These are phyloP conservation scores for Sambucus nigra DNA, from an alignment of 129 eudicot genomes.

Conservation along the genomic window DNA sequence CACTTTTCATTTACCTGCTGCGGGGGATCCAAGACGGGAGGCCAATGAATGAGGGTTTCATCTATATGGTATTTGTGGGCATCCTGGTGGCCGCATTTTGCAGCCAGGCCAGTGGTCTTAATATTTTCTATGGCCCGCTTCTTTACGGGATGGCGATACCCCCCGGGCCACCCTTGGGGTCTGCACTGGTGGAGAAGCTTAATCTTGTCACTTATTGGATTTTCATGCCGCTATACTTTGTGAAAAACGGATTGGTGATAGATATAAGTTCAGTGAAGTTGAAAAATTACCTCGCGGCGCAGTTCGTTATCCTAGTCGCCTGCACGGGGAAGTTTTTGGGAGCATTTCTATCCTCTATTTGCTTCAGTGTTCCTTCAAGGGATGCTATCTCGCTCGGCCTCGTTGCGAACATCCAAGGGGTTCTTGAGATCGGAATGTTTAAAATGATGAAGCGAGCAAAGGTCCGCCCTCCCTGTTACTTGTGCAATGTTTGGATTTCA, in stretches of 20 bases:
- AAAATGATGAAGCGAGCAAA: not conserved
- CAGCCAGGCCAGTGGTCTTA: not conserved
- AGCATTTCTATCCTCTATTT: conserved; percentile 8
- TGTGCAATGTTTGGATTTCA: too few species aligned
- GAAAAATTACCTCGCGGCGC: not conserved
- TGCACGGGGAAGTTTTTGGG: conserved; percentile 15
- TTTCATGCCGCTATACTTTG: conserved; percentile 14
- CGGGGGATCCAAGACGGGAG: not conserved
- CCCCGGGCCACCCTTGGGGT: not conserved
- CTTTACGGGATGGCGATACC: conserved; percentile 3
- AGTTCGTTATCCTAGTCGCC: conserved; percentile 6
- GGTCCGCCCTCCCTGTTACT: not conserved
- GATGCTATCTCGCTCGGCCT: conserved; percentile 5
- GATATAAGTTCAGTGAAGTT: conserved; percentile 3
- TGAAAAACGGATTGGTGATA: conserved; percentile 17
- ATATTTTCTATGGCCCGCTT: not conserved
- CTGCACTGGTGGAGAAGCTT: conserved; percentile 12
- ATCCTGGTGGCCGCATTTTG: not conserved
- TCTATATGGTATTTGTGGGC: not conserved
- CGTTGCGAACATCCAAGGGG: not conserved
- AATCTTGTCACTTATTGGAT: conserved; percentile 10
- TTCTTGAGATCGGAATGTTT: not conserved
- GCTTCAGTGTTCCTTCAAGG: conserved; percentile 1
- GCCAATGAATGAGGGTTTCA: not conserved
- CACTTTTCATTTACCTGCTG: not conserved